A percentile compares a stretch with the other conserved stretches of the same genome.
Evolutionary conservation across 805 yeast species (phyloP).

Genomic region (Candida arabinofermentans): DNA sequence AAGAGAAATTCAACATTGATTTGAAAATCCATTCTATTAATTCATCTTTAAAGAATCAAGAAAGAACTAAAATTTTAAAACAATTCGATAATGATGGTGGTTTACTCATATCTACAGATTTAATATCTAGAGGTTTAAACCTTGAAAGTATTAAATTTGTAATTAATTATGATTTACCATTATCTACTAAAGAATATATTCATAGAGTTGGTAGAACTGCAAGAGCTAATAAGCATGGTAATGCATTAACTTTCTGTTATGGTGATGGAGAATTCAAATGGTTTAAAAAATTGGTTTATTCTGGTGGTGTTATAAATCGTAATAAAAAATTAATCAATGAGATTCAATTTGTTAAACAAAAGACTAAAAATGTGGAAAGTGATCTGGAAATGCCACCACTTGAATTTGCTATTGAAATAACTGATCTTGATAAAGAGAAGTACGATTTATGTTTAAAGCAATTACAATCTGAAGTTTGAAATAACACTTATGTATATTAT

Average conservation of each 20-base stretch:
- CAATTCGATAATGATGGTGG: constrained; percentile 50
- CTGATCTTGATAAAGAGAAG: constrained; percentile 32
- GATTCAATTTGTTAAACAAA: constrained; percentile 27
- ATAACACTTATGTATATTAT: background rate
- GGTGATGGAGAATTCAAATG: constrained; percentile 78
- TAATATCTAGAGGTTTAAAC: constrained; percentile 95
- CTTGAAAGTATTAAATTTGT: constrained; percentile 66
- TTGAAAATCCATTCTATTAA: constrained; percentile 46
- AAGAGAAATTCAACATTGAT: constrained; percentile 17
- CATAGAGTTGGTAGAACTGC: constrained; percentile 98
- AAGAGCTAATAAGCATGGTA: constrained; percentile 79
- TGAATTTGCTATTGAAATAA: constrained; percentile 27
- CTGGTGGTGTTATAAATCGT: constrained; percentile 52
- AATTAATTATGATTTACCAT: constrained; percentile 87
- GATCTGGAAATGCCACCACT: no score
- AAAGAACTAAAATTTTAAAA: constrained; percentile 54
- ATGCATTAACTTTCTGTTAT: constrained; percentile 66
- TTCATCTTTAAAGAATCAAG: constrained; percentile 49
- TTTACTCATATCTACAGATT: constrained; percentile 74
- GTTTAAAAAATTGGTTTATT: constrained; percentile 43
- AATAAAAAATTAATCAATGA: constrained; percentile 33
- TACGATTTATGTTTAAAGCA: constrained; percentile 43
- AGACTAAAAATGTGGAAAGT: constrained; percentile 1
- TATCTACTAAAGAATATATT: constrained; percentile 84
- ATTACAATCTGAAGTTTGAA: constrained; percentile 40